Evolutionary conservation across 2,329 filamentous ascomycete species (phyloP).

Genomic region (Colletotrichum noveboracense): DNA sequence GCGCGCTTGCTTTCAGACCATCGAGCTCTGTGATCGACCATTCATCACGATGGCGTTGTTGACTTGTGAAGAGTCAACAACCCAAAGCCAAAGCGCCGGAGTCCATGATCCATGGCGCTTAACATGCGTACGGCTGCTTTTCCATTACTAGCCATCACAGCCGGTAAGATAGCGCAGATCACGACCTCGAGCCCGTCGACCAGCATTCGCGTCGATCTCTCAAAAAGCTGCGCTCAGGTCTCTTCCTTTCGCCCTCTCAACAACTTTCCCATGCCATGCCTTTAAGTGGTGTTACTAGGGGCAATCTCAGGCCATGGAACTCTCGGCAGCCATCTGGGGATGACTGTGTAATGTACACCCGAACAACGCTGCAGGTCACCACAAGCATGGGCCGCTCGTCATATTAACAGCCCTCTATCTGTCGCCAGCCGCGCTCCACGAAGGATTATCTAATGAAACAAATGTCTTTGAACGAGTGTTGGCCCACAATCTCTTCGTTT

Average conservation of each 20-base stretch:
- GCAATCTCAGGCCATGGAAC: neutral
- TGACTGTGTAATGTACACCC: neutral
- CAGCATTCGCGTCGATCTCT: neutral
- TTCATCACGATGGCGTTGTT: neutral
- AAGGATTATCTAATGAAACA: neutral
- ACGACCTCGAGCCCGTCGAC: neutral
- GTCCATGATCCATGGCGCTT: neutral
- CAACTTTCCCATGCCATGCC: neutral
- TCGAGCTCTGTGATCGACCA: neutral
- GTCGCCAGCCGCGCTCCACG: neutral
- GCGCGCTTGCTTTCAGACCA: neutral
- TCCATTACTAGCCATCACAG: conserved; percentile 5
- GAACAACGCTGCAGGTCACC: neutral
- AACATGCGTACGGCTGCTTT: neutral
- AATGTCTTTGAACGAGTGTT: neutral
- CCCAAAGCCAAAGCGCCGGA: neutral
- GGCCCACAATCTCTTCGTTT: neutral
- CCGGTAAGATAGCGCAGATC: neutral
- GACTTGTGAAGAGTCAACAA: neutral
- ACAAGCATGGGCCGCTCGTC: neutral
- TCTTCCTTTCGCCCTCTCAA: neutral
- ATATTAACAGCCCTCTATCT: neutral
- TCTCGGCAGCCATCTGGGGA: neutral
- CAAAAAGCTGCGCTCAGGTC: conserved; percentile 7
- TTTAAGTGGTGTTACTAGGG: neutral